Base-by-base conservation (phyloP, 2,329 filamentous ascomycete genomes). In the Phoma herbarum region DNA sequence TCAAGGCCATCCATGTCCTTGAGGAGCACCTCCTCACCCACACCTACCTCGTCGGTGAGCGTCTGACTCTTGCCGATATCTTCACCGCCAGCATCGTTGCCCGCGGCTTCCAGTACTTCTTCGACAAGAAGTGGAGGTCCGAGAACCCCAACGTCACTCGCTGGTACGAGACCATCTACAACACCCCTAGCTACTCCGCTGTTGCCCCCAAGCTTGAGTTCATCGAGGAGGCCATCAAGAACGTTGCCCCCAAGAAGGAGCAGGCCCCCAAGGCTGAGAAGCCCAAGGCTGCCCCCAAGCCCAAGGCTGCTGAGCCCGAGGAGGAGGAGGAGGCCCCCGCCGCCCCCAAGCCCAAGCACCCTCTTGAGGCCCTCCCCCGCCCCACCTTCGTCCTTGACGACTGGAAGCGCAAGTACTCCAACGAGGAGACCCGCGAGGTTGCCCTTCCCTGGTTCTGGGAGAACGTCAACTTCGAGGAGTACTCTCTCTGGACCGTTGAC, bases 321-420 rank as follows among this genome's bases (percentile, higher is more conserved):
- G 82, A 84, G 60, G 82, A 84, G 58, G 88, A 89, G 56, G 85
- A 88, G 59, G 83, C 83, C 49, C 75, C 79, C 35, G 80, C 84
- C 59, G 86, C 88, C 64, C 91, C 92, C 76, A 98, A 97, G 89
- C 82, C 93, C 78, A 99, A 98, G 90, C 95, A 99, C 86, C 93
- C 95, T 71, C 86, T 96, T 67, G 94, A 97, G 80, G 80, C 87
- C 69, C 90, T 98, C 55, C 88, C 89, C 75, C 90, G 89, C 78
- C 84, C 95, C 62, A 88, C 89, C 58, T 86, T 97, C 77, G 85
- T 90, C 71, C 86, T 99, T 57, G 95, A 99, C 78, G 95, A 99
- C 83, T 97, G 90, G 91, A 99, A 99, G 90, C 93, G 95, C 77
- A 89, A 92, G 81, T 99, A 96, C 88, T 99, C 95, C 75, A 99